A percentile compares a stretch with the other conserved stretches of the same genome.
phyloP scores from a whole-genome alignment of 495 filamentous ascomycete genomes.

The Talaromyces ruber region DNA sequence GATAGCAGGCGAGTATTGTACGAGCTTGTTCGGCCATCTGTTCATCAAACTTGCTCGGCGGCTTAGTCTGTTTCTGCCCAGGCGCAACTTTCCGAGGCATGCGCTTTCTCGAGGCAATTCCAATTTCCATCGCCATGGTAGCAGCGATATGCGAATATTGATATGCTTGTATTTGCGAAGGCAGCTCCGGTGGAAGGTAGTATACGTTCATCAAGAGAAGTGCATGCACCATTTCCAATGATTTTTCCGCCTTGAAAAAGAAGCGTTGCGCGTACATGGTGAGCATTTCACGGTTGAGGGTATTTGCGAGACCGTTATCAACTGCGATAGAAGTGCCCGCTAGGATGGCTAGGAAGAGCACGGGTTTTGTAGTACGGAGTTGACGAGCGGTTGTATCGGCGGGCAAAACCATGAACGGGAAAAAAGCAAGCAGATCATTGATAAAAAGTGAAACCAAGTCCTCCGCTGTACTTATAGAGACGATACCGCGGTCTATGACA shows the following conservation, averaged over 20 bases:
- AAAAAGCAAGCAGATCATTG: constrained; percentile 30
- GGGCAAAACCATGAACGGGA: constrained; percentile 33
- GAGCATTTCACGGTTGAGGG: constrained; percentile 39
- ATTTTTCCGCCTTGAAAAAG: constrained; percentile 43
- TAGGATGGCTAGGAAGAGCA: constrained; percentile 42
- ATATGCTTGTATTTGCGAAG: constrained; percentile 41
- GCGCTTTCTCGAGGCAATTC: constrained; percentile 29
- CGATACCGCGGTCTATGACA: constrained; percentile 38
- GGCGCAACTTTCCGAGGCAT: constrained; percentile 14
- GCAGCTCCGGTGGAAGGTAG: constrained; percentile 40
- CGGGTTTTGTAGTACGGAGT: constrained; percentile 34
- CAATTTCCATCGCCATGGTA: constrained; percentile 47
- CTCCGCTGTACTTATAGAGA: constrained; percentile 35
- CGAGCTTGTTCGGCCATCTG: constrained; percentile 33
- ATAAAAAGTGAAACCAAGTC: constrained; percentile 35
- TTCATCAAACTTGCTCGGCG: constrained; percentile 17
- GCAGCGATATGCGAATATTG: constrained; percentile 47
- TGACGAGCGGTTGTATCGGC: constrained; percentile 27
- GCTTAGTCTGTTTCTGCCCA: constrained; percentile 8
- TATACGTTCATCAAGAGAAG: constrained; percentile 39
- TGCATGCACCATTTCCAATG: constrained; percentile 44
- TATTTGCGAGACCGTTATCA: constrained; percentile 29
- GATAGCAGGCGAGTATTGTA: constrained; percentile 38
- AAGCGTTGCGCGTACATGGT: constrained; percentile 37
- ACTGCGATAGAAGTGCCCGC: constrained; percentile 36